These are phyloP conservation scores for Ganoderma meredithae DNA, from an alignment of 1,284 basidiomycete genomes.

Conservation along the genomic window DNA sequence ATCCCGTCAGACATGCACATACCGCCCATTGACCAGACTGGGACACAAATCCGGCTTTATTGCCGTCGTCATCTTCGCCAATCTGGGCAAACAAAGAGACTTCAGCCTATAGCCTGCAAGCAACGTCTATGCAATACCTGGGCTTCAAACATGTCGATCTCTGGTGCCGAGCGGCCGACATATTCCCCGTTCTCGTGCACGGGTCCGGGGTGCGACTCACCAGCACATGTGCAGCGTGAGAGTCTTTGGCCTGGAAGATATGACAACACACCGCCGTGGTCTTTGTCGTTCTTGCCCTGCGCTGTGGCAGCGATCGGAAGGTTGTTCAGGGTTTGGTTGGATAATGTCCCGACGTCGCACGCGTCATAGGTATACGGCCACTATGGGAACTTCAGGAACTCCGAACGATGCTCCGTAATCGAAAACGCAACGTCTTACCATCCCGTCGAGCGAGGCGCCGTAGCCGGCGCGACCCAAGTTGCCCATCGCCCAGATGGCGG, in stretches of 20 bases:
- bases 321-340: slow-evolving; percentile 53
- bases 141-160: slow-evolving; percentile 85
- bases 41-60: slow-evolving; percentile 47
- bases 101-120: not conserved
- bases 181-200: slow-evolving; percentile 57
- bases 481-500: slow-evolving; percentile 63
- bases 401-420: not conserved
- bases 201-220: slow-evolving; percentile 87
- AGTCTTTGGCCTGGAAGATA: slow-evolving; percentile 79
- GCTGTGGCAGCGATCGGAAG: slow-evolving; percentile 46
- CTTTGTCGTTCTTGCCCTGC: slow-evolving; percentile 44
- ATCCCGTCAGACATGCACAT: not conserved
- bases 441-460: slow-evolving; percentile 66
- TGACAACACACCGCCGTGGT: slow-evolving; percentile 51
- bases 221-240: slow-evolving; percentile 85
- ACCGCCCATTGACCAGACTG: slow-evolving; percentile 56
- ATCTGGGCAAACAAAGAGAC: slow-evolving; percentile 38
- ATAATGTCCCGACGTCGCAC: slow-evolving; percentile 65
- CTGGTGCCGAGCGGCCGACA: slow-evolving; percentile 83
- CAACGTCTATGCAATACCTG: slow-evolving; percentile 29
- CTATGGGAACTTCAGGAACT: slow-evolving; percentile 30
- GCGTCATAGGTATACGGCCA: slow-evolving; percentile 65
- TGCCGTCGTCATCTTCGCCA: slow-evolving; percentile 44
- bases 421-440: slow-evolving; percentile 38
- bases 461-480: slow-evolving; percentile 67